These are phyloP conservation scores for Fusarium mangiferae DNA, from an alignment of 2,329 filamentous ascomycete genomes.

Conservation along the genomic window DNA sequence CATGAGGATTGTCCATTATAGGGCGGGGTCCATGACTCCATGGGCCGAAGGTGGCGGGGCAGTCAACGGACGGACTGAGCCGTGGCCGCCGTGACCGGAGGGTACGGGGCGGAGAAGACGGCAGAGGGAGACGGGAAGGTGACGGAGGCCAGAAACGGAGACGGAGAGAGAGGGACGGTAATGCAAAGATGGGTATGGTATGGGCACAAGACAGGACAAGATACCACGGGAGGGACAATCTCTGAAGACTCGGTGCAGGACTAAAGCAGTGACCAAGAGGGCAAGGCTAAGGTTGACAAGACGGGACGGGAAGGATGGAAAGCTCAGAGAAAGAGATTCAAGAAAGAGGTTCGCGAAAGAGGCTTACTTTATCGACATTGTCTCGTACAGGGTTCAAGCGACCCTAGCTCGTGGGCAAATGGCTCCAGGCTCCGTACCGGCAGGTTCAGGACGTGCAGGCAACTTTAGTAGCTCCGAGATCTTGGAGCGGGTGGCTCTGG, in stretches of 20 bases:
- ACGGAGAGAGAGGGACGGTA: conserved; percentile 13
- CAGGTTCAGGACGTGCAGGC: conserved; percentile 46
- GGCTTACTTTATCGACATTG: conserved; percentile 67
- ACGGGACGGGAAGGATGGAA: conserved; percentile 37
- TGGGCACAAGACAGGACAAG: conserved; percentile 17
- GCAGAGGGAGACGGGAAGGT: conserved; percentile 14
- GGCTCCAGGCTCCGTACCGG: conserved; percentile 46
- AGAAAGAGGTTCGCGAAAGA: conserved; percentile 44
- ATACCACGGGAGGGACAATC: conserved; percentile 15
- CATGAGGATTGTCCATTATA: conserved; percentile 56
- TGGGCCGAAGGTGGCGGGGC: conserved; percentile 46
- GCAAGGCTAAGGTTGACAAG: conserved; percentile 20
- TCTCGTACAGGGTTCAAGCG: conserved; percentile 51
- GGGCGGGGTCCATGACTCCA: conserved; percentile 49
- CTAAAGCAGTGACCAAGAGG: conserved; percentile 25
- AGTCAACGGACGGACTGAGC: conserved; percentile 41
- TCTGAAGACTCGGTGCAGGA: conserved; percentile 17
- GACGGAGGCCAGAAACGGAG: conserved; percentile 33
- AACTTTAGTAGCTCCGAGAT: conserved; percentile 47
- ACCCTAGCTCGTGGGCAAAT: conserved; percentile 49
- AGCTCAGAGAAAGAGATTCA: conserved; percentile 35
- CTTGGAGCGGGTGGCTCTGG: conserved; percentile 45
- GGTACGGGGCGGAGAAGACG: conserved; percentile 33
- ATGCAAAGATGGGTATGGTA: conserved; percentile 21
- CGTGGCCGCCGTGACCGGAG: conserved; percentile 37